Base-by-base conservation (phyloP, 1,284 basidiomycete genomes). In the Puccinia horiana region DNA sequence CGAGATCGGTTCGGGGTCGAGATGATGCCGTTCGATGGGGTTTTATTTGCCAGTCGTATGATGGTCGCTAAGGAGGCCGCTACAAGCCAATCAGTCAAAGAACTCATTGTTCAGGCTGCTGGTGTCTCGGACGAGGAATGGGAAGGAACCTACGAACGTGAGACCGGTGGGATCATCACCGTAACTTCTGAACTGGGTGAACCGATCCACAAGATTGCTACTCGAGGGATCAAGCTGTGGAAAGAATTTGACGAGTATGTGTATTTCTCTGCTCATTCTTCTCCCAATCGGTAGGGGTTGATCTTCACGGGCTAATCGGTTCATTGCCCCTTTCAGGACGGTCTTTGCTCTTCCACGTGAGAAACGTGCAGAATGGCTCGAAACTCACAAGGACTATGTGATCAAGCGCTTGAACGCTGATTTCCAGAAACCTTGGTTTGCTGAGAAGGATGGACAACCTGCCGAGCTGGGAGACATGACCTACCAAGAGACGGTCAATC, bases 61-160 rank as follows among this genome's bases (percentile, higher is more conserved):
- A 98, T 99, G 95, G 94, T 97, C 63, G 96, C 96, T 83, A 96
- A 95, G 89, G 96, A 99, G 88, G 95, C 96, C 14, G 96, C 98
- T 87, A 98, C 96, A 0, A 93, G 92, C 85, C 90, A 94, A 6
- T 92, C 92, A 18, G 95, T 99, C 87, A 99, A 99, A 90, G 93
- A 98, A 88, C 90, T 99, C 84, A 98, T 99, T 85, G 93, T 98
- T 83, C 93, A 93, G 75, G 95, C 96, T 0, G 86, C 92, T n/a
- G 97, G 97, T 88, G 95, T 98, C 76, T 91, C 92, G 80, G 95
- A 99, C 86, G 90, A 90, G 82, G 90, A 92, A 83, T 98, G 96
- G 96, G 96, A 99, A 87, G 94, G 93, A 65, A 98, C 96, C 0
- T 99, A 99, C 87, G 89, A 91, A 84, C 95, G 94, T 88, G 93